Evolutionary conservation across 176 grass and related monocot species (phyloP), one percentile per base, ranked within the genome.

Genomic region (Bonia amplexicaulis): DNA sequence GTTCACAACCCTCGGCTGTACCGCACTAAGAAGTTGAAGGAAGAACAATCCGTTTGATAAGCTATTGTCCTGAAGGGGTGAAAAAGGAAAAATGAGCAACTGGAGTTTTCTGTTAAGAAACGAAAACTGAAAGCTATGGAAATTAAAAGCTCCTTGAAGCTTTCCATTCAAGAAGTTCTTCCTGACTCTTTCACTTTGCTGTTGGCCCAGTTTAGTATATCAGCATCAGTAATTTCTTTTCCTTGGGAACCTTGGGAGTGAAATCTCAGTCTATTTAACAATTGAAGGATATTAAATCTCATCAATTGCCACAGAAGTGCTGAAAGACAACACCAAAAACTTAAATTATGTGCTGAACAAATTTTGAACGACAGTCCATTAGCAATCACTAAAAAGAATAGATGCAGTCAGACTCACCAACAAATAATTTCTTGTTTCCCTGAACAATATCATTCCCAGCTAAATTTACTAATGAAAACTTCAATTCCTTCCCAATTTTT

Each of bases 291-390:
- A 86, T 93, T 98, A 88, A 87, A 98, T 88, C 96, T 93, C 96
- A 98, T 98, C 91, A 98, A 98, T 77, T 98, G 96, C 96, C 96
- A 98, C 72, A 95, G 83, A 70, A 93, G 92, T 71, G 96, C 96
- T 98, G 93, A 85, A 92, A 93, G 57, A 89, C 20, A n/a, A n/a
- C 54, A 91, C 51, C 22, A 62, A 80, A 25, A 73, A 69, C 55
- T 49, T 58, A 17, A 80, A 63, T 87, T 77, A 87, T 51, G 71
- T 62, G 71, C 14, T 66, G 22, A 79, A 52, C 0, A 72, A 51
- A 7, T 22, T 53, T 40, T 80, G 8, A 82, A 72, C 29, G 31
- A 7, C 3, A 64, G 40, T 46, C 33, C 66, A 77, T 64, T 70
- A 71, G 15, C 29, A 44, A 45, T 6, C 52, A 41, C 27, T 45